Evolutionary conservation across 768 basidiomycete species (phyloP), one percentile per base, ranked within the genome.

Genomic region (Macrocybe gigantea): DNA sequence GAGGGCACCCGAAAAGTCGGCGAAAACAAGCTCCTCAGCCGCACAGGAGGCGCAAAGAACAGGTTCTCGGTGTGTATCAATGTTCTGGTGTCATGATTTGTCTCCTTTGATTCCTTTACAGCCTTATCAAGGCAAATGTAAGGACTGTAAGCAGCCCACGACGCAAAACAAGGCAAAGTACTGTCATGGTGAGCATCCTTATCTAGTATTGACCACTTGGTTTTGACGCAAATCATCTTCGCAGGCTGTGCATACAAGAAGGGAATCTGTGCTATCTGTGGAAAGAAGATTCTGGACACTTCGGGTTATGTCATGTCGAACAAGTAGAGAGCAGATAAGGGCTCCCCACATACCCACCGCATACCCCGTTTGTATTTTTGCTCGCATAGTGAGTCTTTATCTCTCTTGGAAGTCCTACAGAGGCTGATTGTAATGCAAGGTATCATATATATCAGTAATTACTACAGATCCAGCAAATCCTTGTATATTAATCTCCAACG

Each of bases 151-250:
- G 65, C 83, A 84, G 58, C 74, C 82, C 0, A 79, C 81, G 39
- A 90, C 89, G 7, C 90, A 93, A 75, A 91, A 91, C 62, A 80
- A 76, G 58, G 90, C 85, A 34, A 92, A 90, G 67, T 92, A 88
- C 65, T 93, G 90, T 58, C 89, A 93, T 75, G 85, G 89, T 87
- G 57, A 51, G 79, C 60, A 53, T 48, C 36, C 55, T 49, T 44
- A 32, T 41, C 33, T 14, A 42, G 44, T 6, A 44, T 48, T 22
- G 33, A 41, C 40, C 34, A 33, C 22, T 22, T 22, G 22, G 52
- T 45, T 31, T 45, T 48, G 38, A 37, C 47, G 43, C 49, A 50
- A 40, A 38, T 43, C 35, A 45, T 32, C 43, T 38, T 41, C 33
- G 22, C 55, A 91, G 89, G 90, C 31, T 93, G 89, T 61, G 90